Conservation (phyloP, 352 stramenopile species). For the Globisporangium yorkense region DNA sequence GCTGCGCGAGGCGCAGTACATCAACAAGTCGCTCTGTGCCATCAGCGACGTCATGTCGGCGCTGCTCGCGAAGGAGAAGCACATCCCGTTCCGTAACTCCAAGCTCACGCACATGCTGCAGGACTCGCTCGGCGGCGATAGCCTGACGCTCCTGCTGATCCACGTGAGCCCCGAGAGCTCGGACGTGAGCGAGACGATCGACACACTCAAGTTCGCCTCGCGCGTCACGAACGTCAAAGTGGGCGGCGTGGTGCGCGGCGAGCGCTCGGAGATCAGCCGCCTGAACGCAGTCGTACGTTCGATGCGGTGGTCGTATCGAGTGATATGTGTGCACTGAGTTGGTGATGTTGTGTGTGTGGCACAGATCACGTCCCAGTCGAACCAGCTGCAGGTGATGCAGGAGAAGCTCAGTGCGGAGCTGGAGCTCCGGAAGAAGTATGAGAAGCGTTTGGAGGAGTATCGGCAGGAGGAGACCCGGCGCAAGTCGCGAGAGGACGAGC, state of each 20-base stretch:
- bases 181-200: conserved; percentile 67
- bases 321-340: not conserved
- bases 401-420: conserved; percentile 60
- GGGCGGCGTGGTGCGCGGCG: conserved; percentile 26
- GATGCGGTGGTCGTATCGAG: not conserved
- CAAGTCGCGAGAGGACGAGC: conserved; percentile 42
- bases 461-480: conserved; percentile 52
- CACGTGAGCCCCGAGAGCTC: conserved; percentile 46
- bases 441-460: conserved; percentile 71
- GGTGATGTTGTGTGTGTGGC: not conserved
- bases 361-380: conserved; percentile 56
- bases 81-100: conserved; percentile 80
- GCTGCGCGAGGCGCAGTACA: conserved; percentile 66
- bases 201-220: conserved; percentile 73
- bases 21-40: conserved; percentile 77
- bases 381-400: conserved; percentile 57
- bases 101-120: conserved; percentile 85
- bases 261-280: conserved; percentile 54
- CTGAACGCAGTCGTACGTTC: conserved; percentile 54
- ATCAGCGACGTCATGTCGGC: conserved; percentile 67
- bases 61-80: conserved; percentile 68
- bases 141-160: conserved; percentile 50
- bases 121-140: conserved; percentile 50
- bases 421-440: conserved; percentile 69
- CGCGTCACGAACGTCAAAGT: conserved; percentile 43